These are phyloP conservation scores for Acanthamoeba rhysodes DNA, from an alignment of 208 protist genomes.

Conservation along the genomic window DNA sequence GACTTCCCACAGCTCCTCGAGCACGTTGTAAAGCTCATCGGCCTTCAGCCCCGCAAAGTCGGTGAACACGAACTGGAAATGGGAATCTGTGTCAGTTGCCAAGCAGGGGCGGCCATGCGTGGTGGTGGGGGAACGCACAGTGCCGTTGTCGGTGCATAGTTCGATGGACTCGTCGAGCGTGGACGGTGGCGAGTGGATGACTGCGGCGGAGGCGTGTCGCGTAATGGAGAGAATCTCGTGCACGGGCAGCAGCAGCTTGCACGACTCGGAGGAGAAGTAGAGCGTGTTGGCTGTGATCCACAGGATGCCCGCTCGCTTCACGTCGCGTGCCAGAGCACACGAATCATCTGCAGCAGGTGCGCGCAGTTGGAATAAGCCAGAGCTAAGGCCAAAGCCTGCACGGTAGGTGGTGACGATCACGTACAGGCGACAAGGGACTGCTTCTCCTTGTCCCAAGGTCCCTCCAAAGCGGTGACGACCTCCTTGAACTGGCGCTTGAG, in stretches of 20 bases:
- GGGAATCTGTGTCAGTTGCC: not conserved
- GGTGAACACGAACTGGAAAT: slow-evolving; percentile 67
- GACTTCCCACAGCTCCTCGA: slow-evolving; percentile 67
- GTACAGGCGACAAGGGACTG: slow-evolving; percentile 49
- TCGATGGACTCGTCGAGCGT: slow-evolving; percentile 48
- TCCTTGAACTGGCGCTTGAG: slow-evolving; percentile 66
- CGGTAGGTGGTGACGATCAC: not conserved
- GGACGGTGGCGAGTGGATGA: not conserved
- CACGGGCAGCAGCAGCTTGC: slow-evolving; percentile 59
- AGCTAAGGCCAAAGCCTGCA: not conserved
- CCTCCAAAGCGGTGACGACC: slow-evolving; percentile 50
- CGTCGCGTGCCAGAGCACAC: slow-evolving; percentile 7
- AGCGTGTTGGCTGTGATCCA: slow-evolving; percentile 66
- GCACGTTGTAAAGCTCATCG: slow-evolving; percentile 33
- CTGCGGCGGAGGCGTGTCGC: not conserved
- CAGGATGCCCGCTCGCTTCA: slow-evolving; percentile 33
- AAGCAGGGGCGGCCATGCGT: not conserved
- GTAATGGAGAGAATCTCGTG: slow-evolving; percentile 69
- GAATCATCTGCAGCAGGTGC: not conserved
- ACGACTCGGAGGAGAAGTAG: slow-evolving; percentile 56
- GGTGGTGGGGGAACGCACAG: not conserved
- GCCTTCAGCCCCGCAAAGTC: slow-evolving; percentile 58
- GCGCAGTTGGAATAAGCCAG: not conserved
- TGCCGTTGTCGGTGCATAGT: slow-evolving; percentile 69
- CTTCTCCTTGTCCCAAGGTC: slow-evolving; percentile 65